These are phyloP conservation scores for Saccharomyces uvarum DNA, from an alignment of 1,139 yeast species.

Conservation along the genomic window DNA sequence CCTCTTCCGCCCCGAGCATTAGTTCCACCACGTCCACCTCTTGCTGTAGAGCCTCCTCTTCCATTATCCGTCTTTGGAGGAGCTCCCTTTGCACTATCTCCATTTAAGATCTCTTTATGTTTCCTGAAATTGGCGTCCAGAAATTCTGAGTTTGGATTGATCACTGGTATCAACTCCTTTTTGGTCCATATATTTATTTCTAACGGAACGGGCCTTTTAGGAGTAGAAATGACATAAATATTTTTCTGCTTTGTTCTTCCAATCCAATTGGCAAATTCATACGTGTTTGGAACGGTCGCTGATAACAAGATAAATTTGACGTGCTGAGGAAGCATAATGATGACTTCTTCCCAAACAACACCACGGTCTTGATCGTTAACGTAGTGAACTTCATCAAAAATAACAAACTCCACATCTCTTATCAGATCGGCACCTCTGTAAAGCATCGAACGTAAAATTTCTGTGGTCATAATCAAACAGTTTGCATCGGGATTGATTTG, in stretches of 20 bases:
- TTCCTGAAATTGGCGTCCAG: constrained; percentile 54
- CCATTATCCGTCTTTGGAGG: constrained; percentile 12
- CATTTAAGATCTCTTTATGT: constrained; percentile 49
- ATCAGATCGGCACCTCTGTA: constrained; percentile 94
- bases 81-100: constrained; percentile 31
- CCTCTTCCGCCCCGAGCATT: constrained; percentile 32
- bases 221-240: constrained; percentile 90
- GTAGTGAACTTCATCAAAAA: constrained; percentile 95
- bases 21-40: constrained; percentile 28
- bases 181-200: constrained; percentile 83
- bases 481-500: constrained; percentile 96
- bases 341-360: constrained; percentile 98
- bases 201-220: constrained; percentile 91
- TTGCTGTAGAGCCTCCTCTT: constrained; percentile 26
- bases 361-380: constrained; percentile 96
- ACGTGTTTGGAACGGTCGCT: constrained; percentile 96
- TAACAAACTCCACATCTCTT: constrained; percentile 94
- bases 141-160: constrained; percentile 67
- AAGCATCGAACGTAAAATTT: constrained; percentile 87
- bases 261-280: constrained; percentile 97
- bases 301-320: constrained; percentile 82
- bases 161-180: constrained; percentile 57
- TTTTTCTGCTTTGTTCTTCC: constrained; percentile 95
- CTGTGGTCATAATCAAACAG: constrained; percentile 96
- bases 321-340: constrained; percentile 92